Evolutionary conservation across 1,284 basidiomycete genomes (phyloP).

Genomic region (Apiotrichum montevideense): DNA sequence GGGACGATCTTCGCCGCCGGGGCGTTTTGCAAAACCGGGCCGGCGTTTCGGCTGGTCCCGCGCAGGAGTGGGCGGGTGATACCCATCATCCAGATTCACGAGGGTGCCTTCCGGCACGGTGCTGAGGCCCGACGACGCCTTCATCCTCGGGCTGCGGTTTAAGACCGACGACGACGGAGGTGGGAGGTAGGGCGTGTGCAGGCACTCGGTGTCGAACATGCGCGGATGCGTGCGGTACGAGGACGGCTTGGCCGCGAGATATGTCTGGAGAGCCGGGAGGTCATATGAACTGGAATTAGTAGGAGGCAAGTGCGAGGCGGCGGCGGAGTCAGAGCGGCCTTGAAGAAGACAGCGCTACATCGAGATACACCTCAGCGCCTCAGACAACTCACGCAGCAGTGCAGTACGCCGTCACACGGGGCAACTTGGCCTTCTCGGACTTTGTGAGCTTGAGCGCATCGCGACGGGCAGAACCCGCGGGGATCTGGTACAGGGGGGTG

Average conservation of each 20-base stretch:
- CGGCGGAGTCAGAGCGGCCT: not conserved
- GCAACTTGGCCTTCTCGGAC: slow-evolving; percentile 85
- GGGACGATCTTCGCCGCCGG: slow-evolving; percentile 42
- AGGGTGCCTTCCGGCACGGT: slow-evolving; percentile 41
- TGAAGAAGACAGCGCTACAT: not conserved
- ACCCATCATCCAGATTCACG: slow-evolving; percentile 31
- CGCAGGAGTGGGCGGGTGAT: not conserved
- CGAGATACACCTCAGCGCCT: not conserved
- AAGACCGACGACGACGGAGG: slow-evolving; percentile 21
- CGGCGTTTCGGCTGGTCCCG: slow-evolving; percentile 21
- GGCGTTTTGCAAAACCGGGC: slow-evolving; percentile 40
- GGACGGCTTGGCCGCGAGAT: slow-evolving; percentile 71
- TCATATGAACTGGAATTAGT: slow-evolving; percentile 64
- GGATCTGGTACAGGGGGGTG: slow-evolving; percentile 84
- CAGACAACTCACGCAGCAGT: slow-evolving; percentile 68
- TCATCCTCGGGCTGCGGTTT: slow-evolving; percentile 2
- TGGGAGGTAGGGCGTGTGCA: slow-evolving; percentile 45
- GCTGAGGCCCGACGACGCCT: not conserved
- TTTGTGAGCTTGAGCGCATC: slow-evolving; percentile 86
- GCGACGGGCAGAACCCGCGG: slow-evolving; percentile 83
- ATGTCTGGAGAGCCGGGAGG: slow-evolving; percentile 77
- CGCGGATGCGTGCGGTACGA: slow-evolving; percentile 80
- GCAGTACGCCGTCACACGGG: slow-evolving; percentile 92
- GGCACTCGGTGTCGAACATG: slow-evolving; percentile 48
- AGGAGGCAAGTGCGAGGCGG: no score